phyloP scores from a whole-genome alignment of 331 rosid genomes.

The Saraca asoca region DNA sequence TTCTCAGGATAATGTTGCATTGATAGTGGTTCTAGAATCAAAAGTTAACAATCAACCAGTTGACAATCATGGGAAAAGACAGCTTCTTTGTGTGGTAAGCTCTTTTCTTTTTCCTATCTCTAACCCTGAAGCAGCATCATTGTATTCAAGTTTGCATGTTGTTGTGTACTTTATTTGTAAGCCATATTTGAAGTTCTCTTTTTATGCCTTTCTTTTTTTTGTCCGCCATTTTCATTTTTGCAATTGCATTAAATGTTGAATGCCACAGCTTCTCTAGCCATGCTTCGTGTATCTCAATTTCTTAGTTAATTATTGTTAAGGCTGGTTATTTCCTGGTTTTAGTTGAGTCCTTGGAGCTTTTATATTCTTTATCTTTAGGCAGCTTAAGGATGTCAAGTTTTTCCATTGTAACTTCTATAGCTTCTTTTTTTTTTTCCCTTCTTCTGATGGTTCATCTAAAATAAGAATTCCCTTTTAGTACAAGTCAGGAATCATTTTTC shows the following conservation, averaged over 20 bases:
- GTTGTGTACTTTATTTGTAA: slow-evolving; percentile 19
- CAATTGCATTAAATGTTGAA: slow-evolving; percentile 21
- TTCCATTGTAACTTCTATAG: slow-evolving; percentile 14
- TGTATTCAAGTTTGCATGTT: not conserved
- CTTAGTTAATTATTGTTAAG: slow-evolving; percentile 14
- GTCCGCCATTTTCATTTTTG: not conserved
- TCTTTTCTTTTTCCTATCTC: slow-evolving; percentile 30
- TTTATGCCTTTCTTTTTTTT: not conserved
- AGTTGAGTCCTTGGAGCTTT: not conserved
- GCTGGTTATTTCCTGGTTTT: slow-evolving; percentile 12
- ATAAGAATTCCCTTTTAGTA: slow-evolving; percentile 10
- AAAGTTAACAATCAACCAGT: slow-evolving; percentile 79
- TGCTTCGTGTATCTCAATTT: slow-evolving; percentile 10
- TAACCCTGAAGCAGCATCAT: slow-evolving; percentile 2
- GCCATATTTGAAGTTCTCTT: no score
- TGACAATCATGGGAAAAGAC: slow-evolving; percentile 94
- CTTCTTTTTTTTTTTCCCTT: not conserved
- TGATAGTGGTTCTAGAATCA: slow-evolving; percentile 94
- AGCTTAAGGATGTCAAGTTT: slow-evolving; percentile 16
- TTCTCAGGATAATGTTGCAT: slow-evolving; percentile 92
- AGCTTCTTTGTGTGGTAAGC: slow-evolving; percentile 95
- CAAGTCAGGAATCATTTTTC: not conserved
- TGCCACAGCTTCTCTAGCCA: slow-evolving; percentile 5
- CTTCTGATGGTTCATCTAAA: slow-evolving; percentile 6
- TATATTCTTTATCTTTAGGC: not conserved